Base-by-base conservation (phyloP, 768 basidiomycete species). In the Naematelia aurantialba region DNA sequence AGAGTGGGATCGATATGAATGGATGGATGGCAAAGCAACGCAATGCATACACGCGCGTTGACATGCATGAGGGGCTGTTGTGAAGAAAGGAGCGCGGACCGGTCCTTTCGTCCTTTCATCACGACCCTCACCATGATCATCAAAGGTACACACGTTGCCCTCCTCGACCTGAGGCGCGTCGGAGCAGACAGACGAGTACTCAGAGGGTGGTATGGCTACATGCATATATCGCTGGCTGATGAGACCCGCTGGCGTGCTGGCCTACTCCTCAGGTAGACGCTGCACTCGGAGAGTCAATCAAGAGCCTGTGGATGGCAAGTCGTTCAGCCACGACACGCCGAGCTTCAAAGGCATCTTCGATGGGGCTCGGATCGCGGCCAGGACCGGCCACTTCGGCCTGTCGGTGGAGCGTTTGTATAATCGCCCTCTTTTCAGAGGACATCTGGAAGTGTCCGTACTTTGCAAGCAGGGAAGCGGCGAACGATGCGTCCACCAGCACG, bases 401-500 rank as follows among this genome's bases (percentile, higher is more conserved):
- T 22, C 22, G 19, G 11, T n/a, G 25, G 2, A 22, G 10, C 44
- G 24, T 19, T 8, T 31, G 1, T 4, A 22, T 5, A 21, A 53
- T 39, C 8, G 8, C 34, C 34, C 19, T n/a, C 34, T 21, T 8
- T 5, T 10, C 21, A 27, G 52, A 4, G 11, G 19, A 27, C 3
- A 4, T 21, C 2, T 42, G 11, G 54, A 45, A 26, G 45, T 13
- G 54, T 44, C 24, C 11, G 27, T 52, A 24, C 10, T 24, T 12
- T 26, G 52, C n/a, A 19, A 65, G 48, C 8, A 62, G 14, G 14
- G 25, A 22, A 11, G 55, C 52, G 10, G 68, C 68, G 45, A 58
- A 52, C n/a, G 30, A 14, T 1, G 61, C 53, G 27, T 73, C 72
- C 24, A 61, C 56, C 3, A 70, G 52, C 11, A 69, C 56, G 55